Conservation (phyloP, 1,139 yeast genomes). For the Kodamaea derodonti region DNA sequence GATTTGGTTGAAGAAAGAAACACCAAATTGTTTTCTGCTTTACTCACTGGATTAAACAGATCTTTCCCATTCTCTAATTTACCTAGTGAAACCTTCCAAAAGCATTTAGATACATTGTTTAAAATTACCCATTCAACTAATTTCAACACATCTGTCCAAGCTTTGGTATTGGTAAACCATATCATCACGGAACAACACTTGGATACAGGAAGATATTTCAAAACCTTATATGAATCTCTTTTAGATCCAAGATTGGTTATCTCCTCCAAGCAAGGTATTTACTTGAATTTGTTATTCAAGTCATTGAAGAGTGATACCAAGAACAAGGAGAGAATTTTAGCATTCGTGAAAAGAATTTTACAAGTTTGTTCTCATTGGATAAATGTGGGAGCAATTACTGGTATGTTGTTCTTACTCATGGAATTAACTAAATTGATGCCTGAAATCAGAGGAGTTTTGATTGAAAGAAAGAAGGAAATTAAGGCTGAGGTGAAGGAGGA, state of each 20-base stretch:
- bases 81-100: conserved; percentile 66
- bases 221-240: conserved; percentile 86
- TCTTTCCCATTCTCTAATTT: conserved; percentile 90
- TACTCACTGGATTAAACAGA: conserved; percentile 92
- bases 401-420: conserved; percentile 74
- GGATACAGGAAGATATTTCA: conserved; percentile 72
- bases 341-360: conserved; percentile 86
- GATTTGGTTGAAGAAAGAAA: conserved; percentile 82
- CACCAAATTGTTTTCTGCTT: conserved; percentile 81
- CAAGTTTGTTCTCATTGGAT: conserved; percentile 86
- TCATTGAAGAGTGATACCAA: conserved; percentile 68
- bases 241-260: conserved; percentile 77
- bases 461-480: conserved; percentile 22
- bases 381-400: conserved; percentile 86
- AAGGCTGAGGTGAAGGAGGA: conserved; percentile 5
- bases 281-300: conserved; percentile 79
- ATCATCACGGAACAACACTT: conserved; percentile 57
- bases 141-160: conserved; percentile 92
- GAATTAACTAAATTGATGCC: conserved; percentile 51
- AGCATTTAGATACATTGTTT: conserved; percentile 80
- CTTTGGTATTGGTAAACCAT: conserved; percentile 79
- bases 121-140: conserved; percentile 91
- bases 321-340: conserved; percentile 65
- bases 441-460: conserved; percentile 41
- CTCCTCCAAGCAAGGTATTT: conserved; percentile 87